Evolutionary conservation across 2,329 filamentous ascomycete species (phyloP), one percentile per base, ranked within the genome.

Genomic region (Aureobasidium melanogenum): DNA sequence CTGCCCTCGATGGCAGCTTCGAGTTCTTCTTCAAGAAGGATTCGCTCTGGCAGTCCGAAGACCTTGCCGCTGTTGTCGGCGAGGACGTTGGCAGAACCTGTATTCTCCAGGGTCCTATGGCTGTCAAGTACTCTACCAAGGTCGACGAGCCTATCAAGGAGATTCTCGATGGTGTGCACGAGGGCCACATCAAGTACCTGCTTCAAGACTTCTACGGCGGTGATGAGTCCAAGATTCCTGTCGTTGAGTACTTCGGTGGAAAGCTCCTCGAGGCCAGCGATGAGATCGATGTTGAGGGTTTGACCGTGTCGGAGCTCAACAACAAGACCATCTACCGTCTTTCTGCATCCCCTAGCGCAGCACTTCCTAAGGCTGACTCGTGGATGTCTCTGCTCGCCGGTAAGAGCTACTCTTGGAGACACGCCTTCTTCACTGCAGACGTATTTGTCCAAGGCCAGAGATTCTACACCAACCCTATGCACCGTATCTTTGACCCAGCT

Each of bases 1-100:
- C 94, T 5, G 82, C 88, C n/a, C 82, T 99, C 24, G 94, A 99
- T 69, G 91, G 96, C 65, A 96, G 93, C 73, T 99, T 99, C 67
- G 94, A 99, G 73, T 96, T 95, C 78, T 99, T 91, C 80, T 99
- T 99, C 87, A 99, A 99, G 86, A 99, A 99, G 80, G 94, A 99
- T 75, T 99, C 94, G 1, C 83, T 99, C 8, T 99, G 94, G 94
- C 94, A 99, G 77, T 97, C 94, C 0, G 94, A 99, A 76, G 94
- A 99, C 70, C 82, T 99, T 12, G 93, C 95, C 70, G 94, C 94
- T 59, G 92, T 99, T 62, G 92, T 97, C 64, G 93, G 83, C 67
- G 94, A 97, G 76, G 95, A 99, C 72, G 94, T 99, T 63, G 92
- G 91, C 65, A 86, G 95, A 72, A 96, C 92, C 47, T 97, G 92